Evolutionary conservation across 108 stramenopile species (phyloP).

Genomic region (Epipyxis sp.): DNA sequence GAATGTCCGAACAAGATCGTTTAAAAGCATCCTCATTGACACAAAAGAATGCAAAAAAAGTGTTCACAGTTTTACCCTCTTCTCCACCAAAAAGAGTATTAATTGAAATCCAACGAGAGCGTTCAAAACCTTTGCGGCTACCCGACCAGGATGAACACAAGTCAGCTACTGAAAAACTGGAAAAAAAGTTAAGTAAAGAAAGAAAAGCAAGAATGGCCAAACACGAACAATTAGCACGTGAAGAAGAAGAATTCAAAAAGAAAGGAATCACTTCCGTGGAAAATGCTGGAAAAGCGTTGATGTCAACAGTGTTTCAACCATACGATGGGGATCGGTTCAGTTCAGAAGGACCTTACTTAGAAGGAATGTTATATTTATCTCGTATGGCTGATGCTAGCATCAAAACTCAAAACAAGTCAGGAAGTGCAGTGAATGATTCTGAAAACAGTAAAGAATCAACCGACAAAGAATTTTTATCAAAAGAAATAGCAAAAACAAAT

Average conservation of each 20-base stretch:
- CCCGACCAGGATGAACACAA: neutral
- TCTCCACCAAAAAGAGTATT: slow-evolving; percentile 56
- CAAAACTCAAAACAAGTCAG: neutral
- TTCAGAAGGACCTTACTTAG: slow-evolving; percentile 44
- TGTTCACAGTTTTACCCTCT: slow-evolving; percentile 46
- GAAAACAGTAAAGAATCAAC: slow-evolving; percentile 33
- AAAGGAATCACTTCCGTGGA: neutral
- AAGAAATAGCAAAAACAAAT: slow-evolving; percentile 47
- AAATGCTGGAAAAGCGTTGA: neutral
- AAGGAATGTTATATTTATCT: slow-evolving; percentile 60
- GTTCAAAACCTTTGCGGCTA: neutral
- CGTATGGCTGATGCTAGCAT: slow-evolving; percentile 41
- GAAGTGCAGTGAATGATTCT: slow-evolving; percentile 17
- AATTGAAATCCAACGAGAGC: slow-evolving; percentile 55
- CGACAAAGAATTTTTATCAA: slow-evolving; percentile 24
- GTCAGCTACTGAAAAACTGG: neutral
- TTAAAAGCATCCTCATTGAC: slow-evolving; percentile 2
- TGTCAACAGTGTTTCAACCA: slow-evolving; percentile 33
- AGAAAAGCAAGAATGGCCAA: neutral
- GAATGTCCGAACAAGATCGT: neutral
- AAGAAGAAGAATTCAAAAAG: neutral
- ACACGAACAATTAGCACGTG: slow-evolving; percentile 6
- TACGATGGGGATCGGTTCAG: slow-evolving; percentile 57
- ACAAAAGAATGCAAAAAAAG: slow-evolving; percentile 49
- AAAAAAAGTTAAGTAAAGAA: neutral